Base-by-base conservation (phyloP, 75 land plant species). In the Selaginella moellendorffii region DNA sequence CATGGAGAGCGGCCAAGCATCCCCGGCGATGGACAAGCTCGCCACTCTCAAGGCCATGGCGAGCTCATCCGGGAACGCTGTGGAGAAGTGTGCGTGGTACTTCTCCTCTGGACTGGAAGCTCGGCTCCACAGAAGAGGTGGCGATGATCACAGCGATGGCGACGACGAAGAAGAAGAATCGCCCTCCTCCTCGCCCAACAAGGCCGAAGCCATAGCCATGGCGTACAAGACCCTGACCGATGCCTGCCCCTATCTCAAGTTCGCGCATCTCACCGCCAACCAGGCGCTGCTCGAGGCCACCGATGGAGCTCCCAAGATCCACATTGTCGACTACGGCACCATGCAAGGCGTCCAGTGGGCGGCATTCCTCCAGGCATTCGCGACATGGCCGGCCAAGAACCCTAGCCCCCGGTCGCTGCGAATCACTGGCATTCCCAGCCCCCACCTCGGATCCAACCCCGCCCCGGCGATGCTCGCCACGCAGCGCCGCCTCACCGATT, bases 281-380 rank as follows among this genome's bases (percentile, higher is more conserved):
- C 92, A 90, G 69, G 92, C 97, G 1, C 87, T 90, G 31, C 79
- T 90, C 2, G 88, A 90, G 73, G 88, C 88, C 5, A 86, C 77
- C 0, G 76, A 26, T 82, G 28, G 62, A 46, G 54, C 58, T 0
- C 24, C 18, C 1, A 24, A 27, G n/a, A 58, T 72, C 23, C 74
- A 72, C 23, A 66, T 72, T 26, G 53, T 66, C 2, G 74, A 65
- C 62, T 58, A 53, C 26, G 70, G 69, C 14, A 72, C 54, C 23
- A 66, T 53, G 25, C 62, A 59, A 18, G 63, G 74, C 24, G 51
- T 65, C 23, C 63, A 66, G 26, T 72, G 74, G 74, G 69, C 70
- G 2, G 63, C 63, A 23, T 56, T 65, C 17, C 63, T 65, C 1
- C 69, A 66, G 54, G 74, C 70, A 10, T 54, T 65, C 17, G 69